These are phyloP conservation scores for Pseudogymnoascus sp. DNA, from an alignment of 2,329 filamentous ascomycete genomes.

Conservation along the genomic window DNA sequence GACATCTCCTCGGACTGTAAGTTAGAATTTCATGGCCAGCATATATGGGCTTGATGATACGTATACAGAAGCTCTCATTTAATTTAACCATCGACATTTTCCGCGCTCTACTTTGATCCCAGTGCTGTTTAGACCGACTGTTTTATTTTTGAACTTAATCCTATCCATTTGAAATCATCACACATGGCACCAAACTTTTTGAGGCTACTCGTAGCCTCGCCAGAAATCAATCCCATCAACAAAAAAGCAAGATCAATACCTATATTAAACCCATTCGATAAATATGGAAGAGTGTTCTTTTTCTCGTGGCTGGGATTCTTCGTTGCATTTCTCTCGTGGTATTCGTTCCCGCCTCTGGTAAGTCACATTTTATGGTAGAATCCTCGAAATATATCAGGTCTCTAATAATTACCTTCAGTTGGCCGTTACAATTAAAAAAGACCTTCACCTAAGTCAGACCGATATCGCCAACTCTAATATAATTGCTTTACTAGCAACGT, in stretches of 20 bases:
- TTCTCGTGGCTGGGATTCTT: slow-evolving; percentile 84
- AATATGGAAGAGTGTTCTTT: slow-evolving; percentile 81
- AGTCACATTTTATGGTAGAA: slow-evolving; percentile 34
- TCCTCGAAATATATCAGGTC: not conserved
- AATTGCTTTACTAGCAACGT: slow-evolving; percentile 65
- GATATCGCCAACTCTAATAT: slow-evolving; percentile 88
- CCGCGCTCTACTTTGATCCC: not conserved
- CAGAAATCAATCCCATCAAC: slow-evolving; percentile 69
- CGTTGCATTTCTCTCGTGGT: slow-evolving; percentile 86
- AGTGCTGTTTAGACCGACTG: not conserved
- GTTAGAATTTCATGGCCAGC: not conserved
- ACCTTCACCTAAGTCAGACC: slow-evolving; percentile 60
- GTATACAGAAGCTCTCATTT: not conserved
- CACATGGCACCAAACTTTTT: not conserved
- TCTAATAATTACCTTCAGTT: not conserved
- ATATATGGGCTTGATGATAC: not conserved
- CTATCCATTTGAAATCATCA: not conserved
- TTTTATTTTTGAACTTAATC: not conserved
- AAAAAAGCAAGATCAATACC: slow-evolving; percentile 75
- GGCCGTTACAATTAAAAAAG: slow-evolving; percentile 68
- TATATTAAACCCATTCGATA: slow-evolving; percentile 65
- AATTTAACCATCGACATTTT: not conserved
- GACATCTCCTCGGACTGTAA: not conserved
- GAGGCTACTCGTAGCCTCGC: not conserved
- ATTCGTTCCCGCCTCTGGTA: slow-evolving; percentile 44